Evolutionary conservation across 805 yeast genomes (phyloP).

Genomic region (Lipomyces sp.): DNA sequence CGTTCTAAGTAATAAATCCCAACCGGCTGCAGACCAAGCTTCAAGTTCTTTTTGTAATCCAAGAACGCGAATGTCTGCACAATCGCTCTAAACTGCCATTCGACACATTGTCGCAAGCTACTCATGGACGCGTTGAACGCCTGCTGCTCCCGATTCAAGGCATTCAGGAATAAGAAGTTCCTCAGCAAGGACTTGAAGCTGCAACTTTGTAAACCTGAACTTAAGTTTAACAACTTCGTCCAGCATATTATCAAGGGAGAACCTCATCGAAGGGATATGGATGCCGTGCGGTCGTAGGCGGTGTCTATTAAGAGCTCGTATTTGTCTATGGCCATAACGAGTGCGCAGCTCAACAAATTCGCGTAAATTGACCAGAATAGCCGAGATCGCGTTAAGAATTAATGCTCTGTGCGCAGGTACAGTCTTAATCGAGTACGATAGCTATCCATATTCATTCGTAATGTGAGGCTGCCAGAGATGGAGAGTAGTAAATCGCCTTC

Average conservation of each 20-base stretch:
- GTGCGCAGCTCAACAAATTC: background rate
- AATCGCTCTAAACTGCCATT: conserved; percentile 4
- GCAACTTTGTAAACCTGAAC: background rate
- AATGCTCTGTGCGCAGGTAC: background rate
- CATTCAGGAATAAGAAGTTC: background rate
- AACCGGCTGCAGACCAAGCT: background rate
- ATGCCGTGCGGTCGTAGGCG: background rate
- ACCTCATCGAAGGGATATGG: background rate
- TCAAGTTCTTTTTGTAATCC: conserved; percentile 3
- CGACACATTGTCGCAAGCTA: background rate
- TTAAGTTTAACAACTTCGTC: background rate
- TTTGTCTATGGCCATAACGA: too few relatives aligned
- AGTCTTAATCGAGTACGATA: background rate
- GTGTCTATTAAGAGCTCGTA: background rate
- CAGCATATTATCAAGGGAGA: conserved; percentile 1
- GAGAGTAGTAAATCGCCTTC: background rate
- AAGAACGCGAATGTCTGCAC: conserved; percentile 3
- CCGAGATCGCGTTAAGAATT: conserved; percentile 7
- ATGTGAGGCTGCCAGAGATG: background rate
- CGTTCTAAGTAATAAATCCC: conserved; percentile 1
- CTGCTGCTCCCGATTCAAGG: background rate
- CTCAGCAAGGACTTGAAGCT: background rate
- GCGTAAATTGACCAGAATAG: background rate
- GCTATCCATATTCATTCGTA: background rate
- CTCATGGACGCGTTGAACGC: background rate